Evolutionary conservation across 139 green algal species (phyloP), one percentile per base, ranked within the genome.

Genomic region (Micractinium conductrix): DNA sequence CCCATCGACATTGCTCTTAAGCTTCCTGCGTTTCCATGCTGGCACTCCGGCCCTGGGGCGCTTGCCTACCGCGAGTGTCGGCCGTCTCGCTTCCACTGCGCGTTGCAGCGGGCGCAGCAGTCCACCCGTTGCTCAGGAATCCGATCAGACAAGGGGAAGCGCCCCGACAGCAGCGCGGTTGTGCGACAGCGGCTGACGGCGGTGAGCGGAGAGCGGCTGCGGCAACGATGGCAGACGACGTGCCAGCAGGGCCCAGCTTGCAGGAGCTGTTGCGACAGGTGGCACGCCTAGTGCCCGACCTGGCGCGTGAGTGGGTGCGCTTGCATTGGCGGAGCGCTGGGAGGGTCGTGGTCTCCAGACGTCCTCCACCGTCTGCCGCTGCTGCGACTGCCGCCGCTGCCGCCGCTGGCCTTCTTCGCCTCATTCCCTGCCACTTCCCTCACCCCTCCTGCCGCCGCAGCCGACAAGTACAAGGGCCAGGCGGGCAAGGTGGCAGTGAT

Each of bases 401-500:
- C 16, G 16, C 19, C 16, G 7, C 37, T 17, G 37, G 4, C 6
- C n/a, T 17, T 21, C 53, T 62, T 19, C 33, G 8, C 65, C 19
- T 5, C 40, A 6, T 55, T 55, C 75, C 1, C 55, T 72, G 35
- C 60, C 37, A n/a, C n/a, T n/a, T n/a, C n/a, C n/a, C n/a, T n/a
- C n/a, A n/a, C n/a, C n/a, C n/a, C n/a, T n/a, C n/a, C n/a, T n/a
- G n/a, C n/a, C n/a, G n/a, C 55, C 72, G 62, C 88, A 94, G 91
- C 63, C n/a, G 85, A 88, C n/a, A 88, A 78, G 84, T 93, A 97
- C 88, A 98, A 98, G 84, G 96, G 96, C 1, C 87, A 96, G 71
- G 89, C 93, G n/a, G 97, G 97, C 72, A 97, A 97, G 65, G 88
- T 99, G 17, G 96, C 84, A 9, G 93, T 98, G n/a, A 87, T 99